Percentiles rank a stretch among this genome's conserved stretches.
These are phyloP conservation scores for Monosporascus sp. DNA, from an alignment of 2,329 filamentous ascomycete species.

Conservation along the genomic window DNA sequence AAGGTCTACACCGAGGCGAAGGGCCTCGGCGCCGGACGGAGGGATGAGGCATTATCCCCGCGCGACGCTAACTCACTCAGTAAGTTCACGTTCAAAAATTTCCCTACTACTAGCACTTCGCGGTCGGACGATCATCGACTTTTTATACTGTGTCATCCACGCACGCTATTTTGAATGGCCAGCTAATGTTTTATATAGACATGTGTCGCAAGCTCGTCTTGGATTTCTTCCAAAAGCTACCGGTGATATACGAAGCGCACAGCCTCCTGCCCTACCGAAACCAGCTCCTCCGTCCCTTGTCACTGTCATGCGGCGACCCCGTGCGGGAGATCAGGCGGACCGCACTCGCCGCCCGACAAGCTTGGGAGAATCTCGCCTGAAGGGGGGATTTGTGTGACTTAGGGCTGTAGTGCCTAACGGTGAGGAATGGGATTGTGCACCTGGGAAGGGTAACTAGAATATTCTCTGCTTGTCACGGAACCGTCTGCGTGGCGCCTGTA, in stretches of 20 bases:
- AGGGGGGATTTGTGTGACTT: neutral
- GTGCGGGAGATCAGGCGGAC: constrained; percentile 48
- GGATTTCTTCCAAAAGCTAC: constrained; percentile 43
- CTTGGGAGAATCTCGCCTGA: constrained; percentile 39
- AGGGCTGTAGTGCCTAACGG: neutral
- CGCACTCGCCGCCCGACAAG: constrained; percentile 43
- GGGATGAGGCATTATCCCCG: neutral
- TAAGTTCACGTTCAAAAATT: neutral
- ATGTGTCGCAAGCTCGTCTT: constrained; percentile 44
- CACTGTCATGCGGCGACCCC: constrained; percentile 47
- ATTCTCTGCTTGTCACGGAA: too few species aligned
- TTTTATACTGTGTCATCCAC: too few species aligned
- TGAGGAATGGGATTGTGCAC: neutral
- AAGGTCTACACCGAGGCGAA: constrained; percentile 28
- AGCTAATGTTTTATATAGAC: neutral
- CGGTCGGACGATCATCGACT: too few species aligned
- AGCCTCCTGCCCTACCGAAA: constrained; percentile 40
- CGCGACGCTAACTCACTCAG: neutral
- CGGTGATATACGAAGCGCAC: constrained; percentile 43
- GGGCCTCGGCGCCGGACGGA: neutral
- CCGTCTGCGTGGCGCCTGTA: too few species aligned
- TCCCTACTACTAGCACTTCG: neutral
- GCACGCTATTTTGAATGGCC: too few species aligned
- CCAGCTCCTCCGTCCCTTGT: constrained; percentile 42
- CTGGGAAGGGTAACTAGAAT: neutral